Evolutionary conservation across 768 basidiomycete genomes (phyloP).

Genomic region (Collybia sp.): DNA sequence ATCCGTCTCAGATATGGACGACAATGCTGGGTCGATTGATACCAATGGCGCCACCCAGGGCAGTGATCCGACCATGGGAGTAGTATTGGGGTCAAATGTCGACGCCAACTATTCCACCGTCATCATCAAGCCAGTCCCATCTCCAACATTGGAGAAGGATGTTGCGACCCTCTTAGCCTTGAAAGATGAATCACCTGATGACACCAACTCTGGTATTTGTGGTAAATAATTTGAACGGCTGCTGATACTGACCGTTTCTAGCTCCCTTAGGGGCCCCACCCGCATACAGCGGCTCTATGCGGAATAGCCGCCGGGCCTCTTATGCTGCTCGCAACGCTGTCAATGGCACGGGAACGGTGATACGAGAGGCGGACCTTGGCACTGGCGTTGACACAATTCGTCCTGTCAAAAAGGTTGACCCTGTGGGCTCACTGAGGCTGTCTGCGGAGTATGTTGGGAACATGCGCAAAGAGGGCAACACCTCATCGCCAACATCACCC

Average conservation of each 20-base stretch:
- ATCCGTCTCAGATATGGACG: constrained; percentile 40
- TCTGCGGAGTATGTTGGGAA: constrained; percentile 83
- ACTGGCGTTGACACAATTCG: constrained; percentile 87
- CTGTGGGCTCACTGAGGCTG: constrained; percentile 65
- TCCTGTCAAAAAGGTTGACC: constrained; percentile 90
- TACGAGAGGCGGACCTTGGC: constrained; percentile 81
- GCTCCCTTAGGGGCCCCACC: constrained; percentile 56
- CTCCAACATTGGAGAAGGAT: constrained; percentile 34
- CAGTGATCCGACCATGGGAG: constrained; percentile 41
- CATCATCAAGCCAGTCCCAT: constrained; percentile 43
- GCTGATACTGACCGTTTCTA: constrained; percentile 17
- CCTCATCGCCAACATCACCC: constrained; percentile 44
- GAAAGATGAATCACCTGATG: constrained; percentile 32
- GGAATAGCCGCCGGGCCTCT: constrained; percentile 63
- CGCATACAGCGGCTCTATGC: constrained; percentile 68
- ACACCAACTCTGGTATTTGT: constrained; percentile 36
- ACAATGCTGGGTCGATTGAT: constrained; percentile 44
- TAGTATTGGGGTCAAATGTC: constrained; percentile 43
- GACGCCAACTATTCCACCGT: constrained; percentile 65
- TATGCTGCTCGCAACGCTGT: constrained; percentile 70
- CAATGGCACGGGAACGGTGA: constrained; percentile 63
- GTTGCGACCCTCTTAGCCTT: constrained; percentile 31
- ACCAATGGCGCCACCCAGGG: constrained; percentile 62
- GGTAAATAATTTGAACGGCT: constrained; percentile 26
- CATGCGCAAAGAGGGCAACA: constrained; percentile 51